A percentile compares a stretch with the other conserved stretches of the same genome.
phyloP scores from a whole-genome alignment of 805 yeast species.

The Yamadazyma paraphyllophila region DNA sequence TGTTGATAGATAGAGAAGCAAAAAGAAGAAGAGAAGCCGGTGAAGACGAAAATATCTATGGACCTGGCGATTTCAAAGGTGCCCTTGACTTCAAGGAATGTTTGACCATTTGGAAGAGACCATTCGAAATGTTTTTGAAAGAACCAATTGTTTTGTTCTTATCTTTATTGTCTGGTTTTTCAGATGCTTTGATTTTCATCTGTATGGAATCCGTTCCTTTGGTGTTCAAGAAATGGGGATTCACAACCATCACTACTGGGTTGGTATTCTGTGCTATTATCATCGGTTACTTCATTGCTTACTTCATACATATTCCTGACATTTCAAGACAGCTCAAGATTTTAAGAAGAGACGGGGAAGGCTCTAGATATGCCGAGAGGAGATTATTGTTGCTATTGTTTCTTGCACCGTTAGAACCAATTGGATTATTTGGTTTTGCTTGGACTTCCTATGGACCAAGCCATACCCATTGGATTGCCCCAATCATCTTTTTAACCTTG shows the following conservation, averaged over 20 bases:
- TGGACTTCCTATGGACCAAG: conserved; percentile 42
- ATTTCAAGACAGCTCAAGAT: conserved; percentile 28
- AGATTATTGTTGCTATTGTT: conserved; percentile 31
- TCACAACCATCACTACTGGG: conserved; percentile 26
- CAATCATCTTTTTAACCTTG: conserved; percentile 34
- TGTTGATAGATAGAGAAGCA: conserved; percentile 37
- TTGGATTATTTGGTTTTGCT: conserved; percentile 41
- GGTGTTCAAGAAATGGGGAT: conserved; percentile 35
- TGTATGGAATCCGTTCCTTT: conserved; percentile 36
- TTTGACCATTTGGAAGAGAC: conserved; percentile 34
- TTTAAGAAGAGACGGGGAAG: conserved; percentile 22
- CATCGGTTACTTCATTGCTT: conserved; percentile 36
- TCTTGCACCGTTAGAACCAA: conserved; percentile 37
- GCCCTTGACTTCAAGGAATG: conserved; percentile 22
- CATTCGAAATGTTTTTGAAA: conserved; percentile 35
- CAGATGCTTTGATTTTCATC: conserved; percentile 40
- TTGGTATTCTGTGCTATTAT: conserved; percentile 32
- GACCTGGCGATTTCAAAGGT: conserved; percentile 30
- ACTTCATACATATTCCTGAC: conserved; percentile 31
- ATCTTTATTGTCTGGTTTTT: conserved; percentile 38
- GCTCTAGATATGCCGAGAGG: conserved; percentile 25
- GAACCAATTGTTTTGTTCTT: conserved; percentile 41
- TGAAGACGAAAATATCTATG: conserved; percentile 30
- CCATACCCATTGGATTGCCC: conserved; percentile 40
- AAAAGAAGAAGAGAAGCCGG: conserved; percentile 33